These are phyloP conservation scores for Tuber calosporum DNA, from an alignment of 495 filamentous ascomycete species.

Conservation along the genomic window DNA sequence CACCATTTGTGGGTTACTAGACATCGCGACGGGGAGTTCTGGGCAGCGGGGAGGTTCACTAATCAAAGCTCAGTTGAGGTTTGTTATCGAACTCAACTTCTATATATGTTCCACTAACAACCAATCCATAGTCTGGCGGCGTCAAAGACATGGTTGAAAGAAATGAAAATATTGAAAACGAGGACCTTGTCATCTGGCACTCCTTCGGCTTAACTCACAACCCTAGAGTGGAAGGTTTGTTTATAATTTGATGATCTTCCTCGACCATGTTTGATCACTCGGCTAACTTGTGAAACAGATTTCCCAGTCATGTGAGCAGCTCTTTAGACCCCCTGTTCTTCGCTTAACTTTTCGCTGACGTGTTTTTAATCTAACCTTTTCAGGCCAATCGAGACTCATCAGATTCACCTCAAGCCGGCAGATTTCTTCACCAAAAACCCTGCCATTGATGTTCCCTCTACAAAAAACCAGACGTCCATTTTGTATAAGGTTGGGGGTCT, in stretches of 20 bases:
- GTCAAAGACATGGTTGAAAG: conserved; percentile 44
- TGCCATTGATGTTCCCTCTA: conserved; percentile 50
- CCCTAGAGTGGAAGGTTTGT: conserved; percentile 49
- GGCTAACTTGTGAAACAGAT: conserved; percentile 42
- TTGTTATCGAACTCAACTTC: background rate
- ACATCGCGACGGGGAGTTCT: conserved; percentile 44
- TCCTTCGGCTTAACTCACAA: conserved; percentile 57
- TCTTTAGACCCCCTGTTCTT: conserved; percentile 11
- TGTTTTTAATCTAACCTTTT: conserved; percentile 4
- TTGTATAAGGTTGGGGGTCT: conserved; percentile 34
- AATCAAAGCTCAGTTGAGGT: conserved; percentile 45
- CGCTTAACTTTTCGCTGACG: conserved; percentile 7
- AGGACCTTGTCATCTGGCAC: conserved; percentile 56
- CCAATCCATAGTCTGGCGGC: conserved; percentile 40
- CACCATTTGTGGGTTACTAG: conserved; percentile 45
- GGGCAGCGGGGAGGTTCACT: conserved; percentile 45
- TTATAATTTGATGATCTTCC: background rate
- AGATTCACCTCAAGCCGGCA: conserved; percentile 50
- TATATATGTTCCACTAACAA: conserved; percentile 8
- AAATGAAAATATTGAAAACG: conserved; percentile 45
- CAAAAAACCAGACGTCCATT: conserved; percentile 39
- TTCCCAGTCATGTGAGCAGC: conserved; percentile 52
- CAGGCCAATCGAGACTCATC: conserved; percentile 54
- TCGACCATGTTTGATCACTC: conserved; percentile 8
- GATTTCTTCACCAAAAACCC: conserved; percentile 54